phyloP scores from a whole-genome alignment of 1,284 basidiomycete genomes.

The Termitomyces sp. region DNA sequence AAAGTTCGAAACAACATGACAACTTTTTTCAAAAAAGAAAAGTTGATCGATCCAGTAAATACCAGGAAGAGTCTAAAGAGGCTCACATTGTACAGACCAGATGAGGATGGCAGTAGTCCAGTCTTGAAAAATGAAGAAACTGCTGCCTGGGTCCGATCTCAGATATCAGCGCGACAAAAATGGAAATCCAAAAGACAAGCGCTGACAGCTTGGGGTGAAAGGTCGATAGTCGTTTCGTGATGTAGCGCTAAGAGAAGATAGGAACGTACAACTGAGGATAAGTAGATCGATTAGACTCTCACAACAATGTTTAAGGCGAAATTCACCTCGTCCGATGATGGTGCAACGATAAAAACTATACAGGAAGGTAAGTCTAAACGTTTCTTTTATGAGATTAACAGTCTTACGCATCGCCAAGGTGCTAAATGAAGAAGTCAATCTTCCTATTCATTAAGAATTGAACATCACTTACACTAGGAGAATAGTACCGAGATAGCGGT shows the following conservation, averaged over 20 bases:
- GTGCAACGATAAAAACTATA: conserved; percentile 15
- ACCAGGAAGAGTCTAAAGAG: not conserved
- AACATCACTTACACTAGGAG: conserved; percentile 20
- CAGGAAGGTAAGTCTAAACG: not conserved
- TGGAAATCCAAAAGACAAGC: not conserved
- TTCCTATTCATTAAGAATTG: not conserved
- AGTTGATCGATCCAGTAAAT: not conserved
- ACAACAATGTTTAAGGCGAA: not conserved
- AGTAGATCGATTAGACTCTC: not conserved
- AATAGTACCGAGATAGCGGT: conserved; percentile 25
- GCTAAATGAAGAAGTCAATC: conserved; percentile 7
- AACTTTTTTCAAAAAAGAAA: conserved; percentile 10
- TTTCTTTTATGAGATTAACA: not conserved
- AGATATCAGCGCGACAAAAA: not conserved
- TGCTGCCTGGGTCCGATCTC: conserved; percentile 5
- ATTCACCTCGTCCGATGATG: conserved; percentile 19
- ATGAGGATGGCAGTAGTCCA: conserved; percentile 10
- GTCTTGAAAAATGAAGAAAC: conserved; percentile 11
- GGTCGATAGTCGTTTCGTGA: not conserved
- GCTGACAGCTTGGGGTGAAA: conserved; percentile 19
- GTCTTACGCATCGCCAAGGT: conserved; percentile 15
- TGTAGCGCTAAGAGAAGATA: not conserved
- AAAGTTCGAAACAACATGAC: conserved; percentile 26
- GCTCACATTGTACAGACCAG: conserved; percentile 26
- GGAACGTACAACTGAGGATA: conserved; percentile 19